A percentile compares a stretch with the other conserved stretches of the same genome.
phyloP scores from a whole-genome alignment of 2,329 filamentous ascomycete species.

The Lasiodiplodia citricola region DNA sequence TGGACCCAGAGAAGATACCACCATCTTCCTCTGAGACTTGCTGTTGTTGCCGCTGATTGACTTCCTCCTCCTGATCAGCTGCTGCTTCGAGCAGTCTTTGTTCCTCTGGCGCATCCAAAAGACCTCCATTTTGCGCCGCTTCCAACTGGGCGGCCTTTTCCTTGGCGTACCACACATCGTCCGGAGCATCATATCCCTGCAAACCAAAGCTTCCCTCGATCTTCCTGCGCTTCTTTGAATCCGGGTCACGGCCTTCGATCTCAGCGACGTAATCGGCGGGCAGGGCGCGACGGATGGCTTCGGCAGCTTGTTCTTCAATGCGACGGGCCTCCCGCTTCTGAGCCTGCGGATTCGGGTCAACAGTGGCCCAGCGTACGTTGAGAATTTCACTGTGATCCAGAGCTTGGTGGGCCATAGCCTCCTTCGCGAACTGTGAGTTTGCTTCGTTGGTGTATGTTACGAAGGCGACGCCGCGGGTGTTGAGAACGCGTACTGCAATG shows the following conservation, averaged over 20 bases:
- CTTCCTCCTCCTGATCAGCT: constrained; percentile 44
- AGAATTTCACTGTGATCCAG: constrained; percentile 91
- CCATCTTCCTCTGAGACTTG: constrained; percentile 43
- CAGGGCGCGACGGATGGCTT: constrained; percentile 85
- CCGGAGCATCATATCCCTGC: constrained; percentile 90
- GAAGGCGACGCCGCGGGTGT: constrained; percentile 88
- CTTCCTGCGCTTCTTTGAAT: constrained; percentile 84
- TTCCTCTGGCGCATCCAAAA: constrained; percentile 64
- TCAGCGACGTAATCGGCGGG: constrained; percentile 91
- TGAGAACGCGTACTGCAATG: constrained; percentile 73
- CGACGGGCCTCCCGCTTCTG: constrained; percentile 87
- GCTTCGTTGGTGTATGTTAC: constrained; percentile 88
- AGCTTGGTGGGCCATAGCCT: constrained; percentile 93
- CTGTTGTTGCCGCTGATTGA: constrained; percentile 27
- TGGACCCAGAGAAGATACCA: constrained; percentile 82
- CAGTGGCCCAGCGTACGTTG: constrained; percentile 96
- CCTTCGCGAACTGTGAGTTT: constrained; percentile 59
- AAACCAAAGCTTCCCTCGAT: constrained; percentile 89
- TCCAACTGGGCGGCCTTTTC: constrained; percentile 71
- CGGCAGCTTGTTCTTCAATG: constrained; percentile 95
- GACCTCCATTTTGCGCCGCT: constrained; percentile 65
- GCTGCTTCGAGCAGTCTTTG: constrained; percentile 54
- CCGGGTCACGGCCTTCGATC: constrained; percentile 88
- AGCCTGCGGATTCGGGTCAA: constrained; percentile 93
- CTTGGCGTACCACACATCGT: constrained; percentile 89